Percentiles rank a stretch among this genome's conserved stretches.
Evolutionary conservation across 2,329 filamentous ascomycete species (phyloP).

Genomic region (Fusarium sp.): DNA sequence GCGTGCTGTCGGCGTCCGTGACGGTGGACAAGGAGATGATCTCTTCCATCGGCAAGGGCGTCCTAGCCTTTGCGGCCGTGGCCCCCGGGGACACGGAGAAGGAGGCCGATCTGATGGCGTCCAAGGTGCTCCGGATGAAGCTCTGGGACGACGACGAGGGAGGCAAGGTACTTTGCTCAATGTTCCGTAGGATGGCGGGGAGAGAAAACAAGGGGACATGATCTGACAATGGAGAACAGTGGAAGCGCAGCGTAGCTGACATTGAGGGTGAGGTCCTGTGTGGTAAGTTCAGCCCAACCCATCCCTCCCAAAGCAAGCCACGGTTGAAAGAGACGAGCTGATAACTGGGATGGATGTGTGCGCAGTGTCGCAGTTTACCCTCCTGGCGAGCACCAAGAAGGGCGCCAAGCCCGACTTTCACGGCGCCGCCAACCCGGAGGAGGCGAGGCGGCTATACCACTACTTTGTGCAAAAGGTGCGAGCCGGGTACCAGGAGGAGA

Average conservation of each 20-base stretch:
- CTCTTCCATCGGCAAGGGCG: slow-evolving; percentile 89
- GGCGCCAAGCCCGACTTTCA: slow-evolving; percentile 97
- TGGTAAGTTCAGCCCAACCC: slow-evolving; percentile 64
- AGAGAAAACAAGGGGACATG: slow-evolving; percentile 38
- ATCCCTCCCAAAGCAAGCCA: neutral
- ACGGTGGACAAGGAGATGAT: slow-evolving; percentile 92
- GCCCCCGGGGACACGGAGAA: slow-evolving; percentile 91
- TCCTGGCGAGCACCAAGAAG: slow-evolving; percentile 93
- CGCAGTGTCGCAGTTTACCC: slow-evolving; percentile 94
- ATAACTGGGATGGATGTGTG: neutral
- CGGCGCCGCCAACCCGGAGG: slow-evolving; percentile 81
- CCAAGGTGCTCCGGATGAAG: slow-evolving; percentile 89
- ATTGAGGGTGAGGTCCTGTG: slow-evolving; percentile 94
- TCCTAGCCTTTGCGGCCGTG: slow-evolving; percentile 92
- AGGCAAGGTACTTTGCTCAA: slow-evolving; percentile 62
- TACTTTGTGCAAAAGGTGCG: slow-evolving; percentile 84
- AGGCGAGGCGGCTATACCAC: slow-evolving; percentile 85
- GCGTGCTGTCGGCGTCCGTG: slow-evolving; percentile 94
- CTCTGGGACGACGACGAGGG: slow-evolving; percentile 89
- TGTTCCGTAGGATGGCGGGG: neutral
- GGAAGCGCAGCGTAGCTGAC: slow-evolving; percentile 91
- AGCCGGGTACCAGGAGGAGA: slow-evolving; percentile 76
- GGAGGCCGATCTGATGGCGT: slow-evolving; percentile 85
- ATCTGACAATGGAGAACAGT: slow-evolving; percentile 63
- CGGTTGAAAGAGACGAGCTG: neutral